Evolutionary conservation across 1,284 basidiomycete genomes (phyloP).

Genomic region (Psilocybe mexicana): DNA sequence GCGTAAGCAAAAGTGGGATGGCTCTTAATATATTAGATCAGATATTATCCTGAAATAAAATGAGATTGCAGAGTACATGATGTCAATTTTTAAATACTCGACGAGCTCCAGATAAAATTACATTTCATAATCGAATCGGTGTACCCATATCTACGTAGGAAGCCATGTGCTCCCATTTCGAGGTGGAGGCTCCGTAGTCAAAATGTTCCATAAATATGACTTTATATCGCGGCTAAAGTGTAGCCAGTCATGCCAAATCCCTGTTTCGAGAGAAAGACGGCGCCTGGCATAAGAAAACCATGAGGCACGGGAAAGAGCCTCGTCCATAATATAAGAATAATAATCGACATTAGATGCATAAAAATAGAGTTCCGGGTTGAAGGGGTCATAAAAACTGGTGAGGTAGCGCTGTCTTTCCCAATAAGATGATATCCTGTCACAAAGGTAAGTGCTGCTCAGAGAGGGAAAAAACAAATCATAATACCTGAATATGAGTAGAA

Average conservation of each 20-base stretch:
- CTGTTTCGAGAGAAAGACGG: conserved; percentile 22
- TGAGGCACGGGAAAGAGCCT: conserved; percentile 7
- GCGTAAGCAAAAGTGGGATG: too few species aligned
- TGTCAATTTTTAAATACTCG: too few species aligned
- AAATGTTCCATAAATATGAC: conserved; percentile 32
- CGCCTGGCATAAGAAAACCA: not conserved
- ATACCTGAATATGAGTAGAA: conserved; percentile 42
- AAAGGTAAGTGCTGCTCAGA: conserved; percentile 10
- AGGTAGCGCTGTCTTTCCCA: conserved; percentile 36
- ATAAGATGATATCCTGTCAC: conserved; percentile 31
- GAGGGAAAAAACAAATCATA: conserved; percentile 14
- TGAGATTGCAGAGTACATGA: too few species aligned
- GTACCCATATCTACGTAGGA: conserved; percentile 32
- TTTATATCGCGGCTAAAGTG: conserved; percentile 26
- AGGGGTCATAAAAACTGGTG: conserved; percentile 67
- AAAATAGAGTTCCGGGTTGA: conserved; percentile 66
- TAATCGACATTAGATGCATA: conserved; percentile 50
- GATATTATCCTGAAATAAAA: too few species aligned
- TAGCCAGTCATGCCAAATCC: conserved; percentile 21
- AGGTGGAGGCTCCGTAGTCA: conserved; percentile 25
- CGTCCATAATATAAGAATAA: conserved; percentile 19
- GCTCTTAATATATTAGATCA: too few species aligned
- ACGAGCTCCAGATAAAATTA: conserved; percentile 9
- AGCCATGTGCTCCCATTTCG: conserved; percentile 29
- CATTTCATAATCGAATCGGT: not conserved